phyloP scores from a whole-genome alignment of 345 rosid species.

The Populus euphratica region DNA sequence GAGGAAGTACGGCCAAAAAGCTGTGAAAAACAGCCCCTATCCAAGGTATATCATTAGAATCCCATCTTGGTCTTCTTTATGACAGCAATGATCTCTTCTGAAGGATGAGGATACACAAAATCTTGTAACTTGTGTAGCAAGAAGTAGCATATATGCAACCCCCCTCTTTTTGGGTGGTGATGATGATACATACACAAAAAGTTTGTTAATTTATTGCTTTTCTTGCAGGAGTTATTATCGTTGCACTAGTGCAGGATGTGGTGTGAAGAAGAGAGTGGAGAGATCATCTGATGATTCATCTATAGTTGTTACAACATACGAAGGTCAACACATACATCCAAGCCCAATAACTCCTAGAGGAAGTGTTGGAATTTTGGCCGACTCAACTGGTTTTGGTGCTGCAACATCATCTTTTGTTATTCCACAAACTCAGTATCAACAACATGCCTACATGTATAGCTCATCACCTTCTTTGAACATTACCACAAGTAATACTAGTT shows the following conservation, averaged over 20 bases:
- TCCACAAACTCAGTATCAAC: constrained; percentile 46
- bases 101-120: not conserved
- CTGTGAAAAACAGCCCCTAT: constrained; percentile 92
- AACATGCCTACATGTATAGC: constrained; percentile 31
- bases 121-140: constrained; percentile 14
- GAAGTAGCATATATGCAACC: not conserved
- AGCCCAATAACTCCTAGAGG: constrained; percentile 75
- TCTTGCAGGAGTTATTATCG: constrained; percentile 88
- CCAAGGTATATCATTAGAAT: constrained; percentile 65
- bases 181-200: not conserved
- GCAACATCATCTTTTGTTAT: constrained; percentile 37
- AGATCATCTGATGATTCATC: constrained; percentile 78
- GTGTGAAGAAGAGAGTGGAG: constrained; percentile 98
- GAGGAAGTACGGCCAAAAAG: constrained; percentile 99
- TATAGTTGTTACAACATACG: constrained; percentile 87
- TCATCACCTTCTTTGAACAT: constrained; percentile 36
- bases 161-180: not conserved
- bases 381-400: constrained; percentile 22
- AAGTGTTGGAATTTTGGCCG: constrained; percentile 39
- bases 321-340: constrained; percentile 84
- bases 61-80: not conserved
- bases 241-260: constrained; percentile 89
- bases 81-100: not conserved
- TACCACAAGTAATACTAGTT: constrained; percentile 17
- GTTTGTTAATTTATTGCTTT: not conserved